Conservation (phyloP, 2,329 filamentous ascomycete genomes). For the Thelonectria rubi region DNA sequence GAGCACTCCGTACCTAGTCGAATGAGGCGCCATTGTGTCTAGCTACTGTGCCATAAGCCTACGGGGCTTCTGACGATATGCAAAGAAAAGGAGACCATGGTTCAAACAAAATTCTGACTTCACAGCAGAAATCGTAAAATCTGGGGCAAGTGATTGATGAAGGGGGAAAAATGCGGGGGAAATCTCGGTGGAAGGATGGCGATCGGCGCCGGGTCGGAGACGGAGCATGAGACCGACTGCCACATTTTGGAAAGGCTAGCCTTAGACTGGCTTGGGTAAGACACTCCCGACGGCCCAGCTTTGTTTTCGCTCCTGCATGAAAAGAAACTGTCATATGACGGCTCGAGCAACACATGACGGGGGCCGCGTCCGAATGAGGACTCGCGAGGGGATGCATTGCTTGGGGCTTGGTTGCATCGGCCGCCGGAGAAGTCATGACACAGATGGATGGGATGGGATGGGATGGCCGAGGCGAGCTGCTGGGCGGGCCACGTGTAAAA, state of each 20-base stretch:
- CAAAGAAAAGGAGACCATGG: constrained; percentile 1
- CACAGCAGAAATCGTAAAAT: not conserved
- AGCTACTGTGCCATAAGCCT: not conserved
- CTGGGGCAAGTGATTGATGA: not conserved
- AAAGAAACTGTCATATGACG: constrained; percentile 5
- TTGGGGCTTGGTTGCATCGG: not conserved
- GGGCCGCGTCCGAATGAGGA: too few species aligned
- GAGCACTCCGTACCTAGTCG: too few species aligned
- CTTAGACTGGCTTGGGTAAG: constrained; percentile 2
- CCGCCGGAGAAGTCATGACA: not conserved
- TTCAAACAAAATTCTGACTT: not conserved
- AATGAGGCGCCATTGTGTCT: too few species aligned
- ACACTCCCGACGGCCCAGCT: not conserved
- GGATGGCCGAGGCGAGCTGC: constrained; percentile 17
- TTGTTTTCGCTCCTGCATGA: not conserved
- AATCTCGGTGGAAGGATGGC: constrained; percentile 11
- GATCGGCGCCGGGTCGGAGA: constrained; percentile 23
- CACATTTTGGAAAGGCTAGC: not conserved
- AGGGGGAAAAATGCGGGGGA: constrained; percentile 1
- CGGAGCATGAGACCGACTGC: constrained; percentile 7
- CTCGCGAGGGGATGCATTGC: too few species aligned
- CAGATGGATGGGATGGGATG: not conserved
- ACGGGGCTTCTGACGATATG: not conserved
- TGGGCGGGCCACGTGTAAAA: constrained; percentile 20
- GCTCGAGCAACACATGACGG: not conserved